phyloP scores from a whole-genome alignment of 2,329 filamentous ascomycete genomes.

The Calonectria hawksworthii region DNA sequence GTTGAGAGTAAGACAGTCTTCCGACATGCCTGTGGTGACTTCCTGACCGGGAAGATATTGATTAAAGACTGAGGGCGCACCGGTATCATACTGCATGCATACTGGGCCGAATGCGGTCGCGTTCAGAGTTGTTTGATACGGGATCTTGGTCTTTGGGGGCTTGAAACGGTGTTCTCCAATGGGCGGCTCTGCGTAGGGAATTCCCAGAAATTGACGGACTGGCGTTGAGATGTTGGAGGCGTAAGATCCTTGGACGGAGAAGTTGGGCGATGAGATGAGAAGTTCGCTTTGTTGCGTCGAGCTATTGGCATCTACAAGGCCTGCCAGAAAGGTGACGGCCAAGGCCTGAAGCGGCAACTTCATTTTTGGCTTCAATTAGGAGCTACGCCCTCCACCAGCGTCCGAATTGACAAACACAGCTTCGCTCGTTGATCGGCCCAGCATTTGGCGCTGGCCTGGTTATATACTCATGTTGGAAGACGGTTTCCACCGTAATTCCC shows the following conservation, averaged over 20 bases:
- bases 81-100: constrained; percentile 14
- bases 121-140: constrained; percentile 12
- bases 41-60: background rate
- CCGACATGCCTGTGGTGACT: constrained; percentile 14
- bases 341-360: background rate
- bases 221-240: constrained; percentile 1
- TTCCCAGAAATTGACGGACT: constrained; percentile 16
- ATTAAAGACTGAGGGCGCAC: background rate
- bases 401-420: background rate
- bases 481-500: background rate
- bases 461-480: background rate
- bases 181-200: constrained; percentile 16
- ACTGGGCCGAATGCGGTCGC: constrained; percentile 16
- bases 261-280: constrained; percentile 13
- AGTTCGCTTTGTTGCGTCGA: background rate
- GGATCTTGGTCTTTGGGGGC: constrained; percentile 12
- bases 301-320: background rate
- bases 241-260: constrained; percentile 18
- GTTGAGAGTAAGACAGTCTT: constrained; percentile 18
- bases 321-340: background rate
- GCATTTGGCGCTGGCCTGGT: background rate
- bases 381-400: background rate
- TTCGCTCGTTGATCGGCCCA: background rate
- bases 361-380: background rate
- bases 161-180: constrained; percentile 8